Conservation (phyloP, 768 basidiomycete genomes). For the Pluteus cervinus region DNA sequence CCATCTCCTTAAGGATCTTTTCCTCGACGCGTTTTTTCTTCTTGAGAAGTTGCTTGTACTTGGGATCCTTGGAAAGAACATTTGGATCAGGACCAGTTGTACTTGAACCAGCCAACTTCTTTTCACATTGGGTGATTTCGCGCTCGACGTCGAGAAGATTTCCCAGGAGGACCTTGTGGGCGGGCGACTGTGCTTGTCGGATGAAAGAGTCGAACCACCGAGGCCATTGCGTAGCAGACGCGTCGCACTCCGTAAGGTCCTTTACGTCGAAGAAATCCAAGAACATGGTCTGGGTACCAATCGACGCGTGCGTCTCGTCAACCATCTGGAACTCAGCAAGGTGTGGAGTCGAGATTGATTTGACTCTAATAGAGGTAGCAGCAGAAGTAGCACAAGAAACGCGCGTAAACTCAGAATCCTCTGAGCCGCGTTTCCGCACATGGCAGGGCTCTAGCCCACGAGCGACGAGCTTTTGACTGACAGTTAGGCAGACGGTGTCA, state of each 20-base stretch:
- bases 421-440: no score
- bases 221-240: constrained; percentile 9
- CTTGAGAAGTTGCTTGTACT: constrained; percentile 31
- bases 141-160: constrained; percentile 22
- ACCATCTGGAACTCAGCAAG: constrained; percentile 7
- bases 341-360: constrained; percentile 4
- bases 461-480: no score
- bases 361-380: constrained; percentile 4
- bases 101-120: constrained; percentile 10
- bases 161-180: constrained; percentile 22
- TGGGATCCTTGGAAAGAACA: constrained; percentile 29
- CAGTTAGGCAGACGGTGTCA: no score
- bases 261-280: constrained; percentile 10
- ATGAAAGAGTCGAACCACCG: constrained; percentile 8
- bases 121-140: constrained; percentile 19
- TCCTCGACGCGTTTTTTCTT: constrained; percentile 36
- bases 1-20: constrained; percentile 25
- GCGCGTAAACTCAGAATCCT: constrained; percentile 56
- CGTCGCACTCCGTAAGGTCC: constrained; percentile 9
- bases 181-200: constrained; percentile 10
- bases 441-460: no score
- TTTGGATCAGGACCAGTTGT: no score
- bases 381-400: constrained; percentile 22
- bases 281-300: constrained; percentile 23
- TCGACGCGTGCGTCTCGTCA: constrained; percentile 13